Evolutionary conservation across 495 filamentous ascomycete species (phyloP).

Genomic region (Aspergillus panamensis): DNA sequence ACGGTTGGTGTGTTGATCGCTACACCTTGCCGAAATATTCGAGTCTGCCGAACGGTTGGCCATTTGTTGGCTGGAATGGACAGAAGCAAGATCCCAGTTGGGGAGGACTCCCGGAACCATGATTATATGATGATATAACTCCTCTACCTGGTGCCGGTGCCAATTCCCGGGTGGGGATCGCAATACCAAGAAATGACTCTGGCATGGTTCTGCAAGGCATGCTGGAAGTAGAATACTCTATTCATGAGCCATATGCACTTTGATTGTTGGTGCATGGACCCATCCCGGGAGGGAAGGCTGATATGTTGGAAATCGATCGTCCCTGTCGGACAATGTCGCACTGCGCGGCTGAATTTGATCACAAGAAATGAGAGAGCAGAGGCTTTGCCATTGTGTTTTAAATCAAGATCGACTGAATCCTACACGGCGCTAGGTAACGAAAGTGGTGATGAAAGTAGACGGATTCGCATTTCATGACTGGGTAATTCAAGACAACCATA

Average conservation of each 20-base stretch:
- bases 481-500: too few species aligned
- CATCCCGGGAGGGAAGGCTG: background rate
- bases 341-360: background rate
- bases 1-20: constrained; percentile 38
- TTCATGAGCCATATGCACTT: background rate
- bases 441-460: too few species aligned
- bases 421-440: too few species aligned
- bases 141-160: background rate
- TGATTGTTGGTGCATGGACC: background rate
- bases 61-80: constrained; percentile 49
- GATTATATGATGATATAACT: constrained; percentile 8
- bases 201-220: background rate
- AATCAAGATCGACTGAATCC: too few species aligned
- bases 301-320: background rate
- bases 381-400: too few species aligned
- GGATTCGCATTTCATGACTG: too few species aligned
- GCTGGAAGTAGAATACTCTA: background rate
- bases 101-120: constrained; percentile 38
- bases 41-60: constrained; percentile 49
- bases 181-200: background rate
- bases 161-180: background rate
- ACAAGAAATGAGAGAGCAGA: background rate
- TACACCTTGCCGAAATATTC: constrained; percentile 48
- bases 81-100: constrained; percentile 40
- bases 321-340: background rate